A percentile compares a stretch with the other conserved stretches of the same genome.
phyloP scores from a whole-genome alignment of 306 rosid genomes.

The Casuarina glauca region DNA sequence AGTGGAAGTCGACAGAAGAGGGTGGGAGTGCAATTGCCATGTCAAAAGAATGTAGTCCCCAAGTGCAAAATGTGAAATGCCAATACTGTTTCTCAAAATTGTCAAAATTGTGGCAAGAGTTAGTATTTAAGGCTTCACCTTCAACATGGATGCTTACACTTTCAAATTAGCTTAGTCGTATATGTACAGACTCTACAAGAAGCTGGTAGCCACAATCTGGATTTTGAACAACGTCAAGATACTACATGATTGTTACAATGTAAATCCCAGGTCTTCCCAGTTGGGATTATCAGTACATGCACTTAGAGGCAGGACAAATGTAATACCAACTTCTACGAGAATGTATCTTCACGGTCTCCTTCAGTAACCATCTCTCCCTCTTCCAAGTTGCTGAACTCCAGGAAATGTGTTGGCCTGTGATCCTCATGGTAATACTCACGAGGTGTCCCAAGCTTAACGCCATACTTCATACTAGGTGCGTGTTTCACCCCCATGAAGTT shows the following conservation, averaged over 20 bases:
- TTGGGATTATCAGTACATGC: neutral
- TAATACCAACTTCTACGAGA: constrained; percentile 32
- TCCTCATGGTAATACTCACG: constrained; percentile 92
- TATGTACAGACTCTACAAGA: neutral
- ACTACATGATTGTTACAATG: neutral
- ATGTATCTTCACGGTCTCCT: constrained; percentile 91
- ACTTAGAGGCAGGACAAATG: neutral
- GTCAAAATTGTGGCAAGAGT: neutral
- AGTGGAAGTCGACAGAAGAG: no score
- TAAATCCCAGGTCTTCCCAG: neutral
- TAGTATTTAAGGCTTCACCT: neutral
- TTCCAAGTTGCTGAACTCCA: constrained; percentile 94
- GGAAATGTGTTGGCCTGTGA: constrained; percentile 94
- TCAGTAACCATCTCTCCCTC: constrained; percentile 71
- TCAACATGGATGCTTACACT: neutral
- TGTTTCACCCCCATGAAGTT: constrained; percentile 99
- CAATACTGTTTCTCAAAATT: neutral
- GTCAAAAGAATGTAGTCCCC: no score
- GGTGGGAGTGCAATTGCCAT: no score
- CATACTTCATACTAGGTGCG: constrained; percentile 86
- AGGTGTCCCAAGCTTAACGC: constrained; percentile 87
- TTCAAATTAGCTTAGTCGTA: neutral
- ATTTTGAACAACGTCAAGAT: neutral
- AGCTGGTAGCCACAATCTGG: neutral
- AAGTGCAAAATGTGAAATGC: no score